These are phyloP conservation scores for Phlyctochytrium arcticum DNA, from an alignment of 192 early-diverging fungal species.

Conservation along the genomic window DNA sequence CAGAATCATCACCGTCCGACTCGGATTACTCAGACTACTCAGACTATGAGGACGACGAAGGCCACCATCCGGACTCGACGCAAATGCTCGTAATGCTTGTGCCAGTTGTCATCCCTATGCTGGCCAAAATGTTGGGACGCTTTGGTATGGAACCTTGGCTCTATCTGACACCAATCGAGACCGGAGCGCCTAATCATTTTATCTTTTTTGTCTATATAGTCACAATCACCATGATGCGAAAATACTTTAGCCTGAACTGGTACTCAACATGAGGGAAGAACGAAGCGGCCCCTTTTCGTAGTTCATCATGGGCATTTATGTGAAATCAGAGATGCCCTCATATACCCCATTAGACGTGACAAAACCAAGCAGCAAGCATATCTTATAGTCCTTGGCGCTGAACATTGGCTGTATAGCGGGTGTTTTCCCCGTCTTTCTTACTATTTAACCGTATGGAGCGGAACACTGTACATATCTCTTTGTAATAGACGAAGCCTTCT, in stretches of 20 bases:
- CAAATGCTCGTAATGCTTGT: constrained; percentile 9
- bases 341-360: too few species aligned
- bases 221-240: constrained; percentile 7
- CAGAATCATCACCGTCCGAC: too few species aligned
- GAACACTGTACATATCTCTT: too few species aligned
- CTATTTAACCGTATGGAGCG: too few species aligned
- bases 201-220: background rate
- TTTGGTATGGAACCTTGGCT: constrained; percentile 3
- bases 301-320: too few species aligned
- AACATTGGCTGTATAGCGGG: too few species aligned
- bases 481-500: too few species aligned
- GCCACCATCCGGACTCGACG: background rate
- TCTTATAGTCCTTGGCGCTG: too few species aligned
- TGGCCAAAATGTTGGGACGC: constrained; percentile 21
- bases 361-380: too few species aligned
- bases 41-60: constrained; percentile 5
- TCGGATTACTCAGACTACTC: background rate
- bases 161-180: background rate
- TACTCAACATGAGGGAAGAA: background rate
- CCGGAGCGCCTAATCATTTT: background rate
- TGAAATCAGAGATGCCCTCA: too few species aligned
- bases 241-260: constrained; percentile 1
- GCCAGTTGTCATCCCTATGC: constrained; percentile 20
- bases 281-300: too few species aligned
- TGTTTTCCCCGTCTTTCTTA: too few species aligned